phyloP scores from a whole-genome alignment of 108 stramenopile species.

The Schizochytrium sp. region DNA sequence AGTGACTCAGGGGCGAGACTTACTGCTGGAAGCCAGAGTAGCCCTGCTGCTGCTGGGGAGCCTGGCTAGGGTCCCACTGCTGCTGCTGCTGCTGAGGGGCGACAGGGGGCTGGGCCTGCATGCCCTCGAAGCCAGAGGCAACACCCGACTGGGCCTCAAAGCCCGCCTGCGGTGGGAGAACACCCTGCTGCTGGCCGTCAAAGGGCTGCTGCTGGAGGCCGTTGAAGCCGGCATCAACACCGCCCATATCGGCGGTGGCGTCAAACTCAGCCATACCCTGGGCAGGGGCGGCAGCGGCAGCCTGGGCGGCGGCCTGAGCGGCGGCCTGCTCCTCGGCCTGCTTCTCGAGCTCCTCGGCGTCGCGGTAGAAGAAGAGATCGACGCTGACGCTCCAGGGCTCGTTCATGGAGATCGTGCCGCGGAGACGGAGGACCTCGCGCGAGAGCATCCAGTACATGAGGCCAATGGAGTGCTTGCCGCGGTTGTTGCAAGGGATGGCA shows the following conservation, averaged over 20 bases:
- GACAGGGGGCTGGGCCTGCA: neutral
- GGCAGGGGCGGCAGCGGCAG: constrained; percentile 29
- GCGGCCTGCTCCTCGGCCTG: constrained; percentile 82
- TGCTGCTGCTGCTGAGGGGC: neutral
- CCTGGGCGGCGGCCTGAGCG: constrained; percentile 65
- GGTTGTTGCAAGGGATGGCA: constrained; percentile 99
- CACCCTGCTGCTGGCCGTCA: neutral
- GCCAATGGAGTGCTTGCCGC: constrained; percentile 98
- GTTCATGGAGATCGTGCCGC: constrained; percentile 82
- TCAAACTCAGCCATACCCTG: constrained; percentile 40
- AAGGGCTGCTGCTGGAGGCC: neutral
- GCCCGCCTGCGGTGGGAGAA: neutral
- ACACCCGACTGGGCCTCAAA: neutral
- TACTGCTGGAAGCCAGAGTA: neutral
- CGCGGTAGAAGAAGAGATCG: constrained; percentile 99
- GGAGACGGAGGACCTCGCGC: constrained; percentile 91
- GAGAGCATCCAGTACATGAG: constrained; percentile 98
- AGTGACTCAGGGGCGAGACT: neutral
- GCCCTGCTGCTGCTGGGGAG: neutral
- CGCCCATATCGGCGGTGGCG: constrained; percentile 30
- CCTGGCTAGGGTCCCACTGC: neutral
- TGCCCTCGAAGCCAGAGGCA: neutral
- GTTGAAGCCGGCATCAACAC: constrained; percentile 5
- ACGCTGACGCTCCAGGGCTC: constrained; percentile 93
- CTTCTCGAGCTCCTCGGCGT: constrained; percentile 98